These are phyloP conservation scores for Elaeis guineensis DNA, from an alignment of 176 grass and related monocot species.

Conservation along the genomic window DNA sequence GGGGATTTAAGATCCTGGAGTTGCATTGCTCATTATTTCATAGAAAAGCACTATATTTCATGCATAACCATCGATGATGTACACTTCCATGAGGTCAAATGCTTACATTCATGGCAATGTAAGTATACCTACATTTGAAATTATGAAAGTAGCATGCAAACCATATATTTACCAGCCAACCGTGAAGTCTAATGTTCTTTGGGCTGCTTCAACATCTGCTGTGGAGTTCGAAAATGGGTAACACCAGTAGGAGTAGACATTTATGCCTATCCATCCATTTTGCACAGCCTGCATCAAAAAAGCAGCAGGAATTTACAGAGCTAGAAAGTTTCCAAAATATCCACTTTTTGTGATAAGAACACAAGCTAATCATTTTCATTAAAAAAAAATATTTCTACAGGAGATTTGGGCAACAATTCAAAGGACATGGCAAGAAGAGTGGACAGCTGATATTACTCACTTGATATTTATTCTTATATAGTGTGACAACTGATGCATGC, in stretches of 20 bases:
- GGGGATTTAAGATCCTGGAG: constrained; percentile 43
- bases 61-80: too few relatives aligned
- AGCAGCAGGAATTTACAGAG: background rate
- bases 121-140: too few relatives aligned
- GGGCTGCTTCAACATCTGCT: constrained; percentile 13
- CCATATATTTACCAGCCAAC: constrained; percentile 9
- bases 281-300: constrained; percentile 24
- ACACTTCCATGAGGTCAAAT: too few relatives aligned
- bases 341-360: too few relatives aligned
- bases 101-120: too few relatives aligned
- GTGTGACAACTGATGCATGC: constrained; percentile 33
- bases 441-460: constrained; percentile 17
- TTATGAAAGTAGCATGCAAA: background rate
- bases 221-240: constrained; percentile 42
- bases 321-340: too few relatives aligned
- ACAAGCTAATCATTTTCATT: too few relatives aligned
- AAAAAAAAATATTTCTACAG: too few relatives aligned
- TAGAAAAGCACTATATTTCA: background rate
- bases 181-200: background rate
- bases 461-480: constrained; percentile 45
- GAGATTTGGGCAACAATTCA: too few relatives aligned
- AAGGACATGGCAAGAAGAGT: too few relatives aligned
- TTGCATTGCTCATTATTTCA: background rate
- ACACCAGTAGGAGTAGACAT: constrained; percentile 32
- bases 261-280: constrained; percentile 51